These are phyloP conservation scores for Tolypocladium ovalisporum DNA, from an alignment of 2,329 filamentous ascomycete genomes.

Conservation along the genomic window DNA sequence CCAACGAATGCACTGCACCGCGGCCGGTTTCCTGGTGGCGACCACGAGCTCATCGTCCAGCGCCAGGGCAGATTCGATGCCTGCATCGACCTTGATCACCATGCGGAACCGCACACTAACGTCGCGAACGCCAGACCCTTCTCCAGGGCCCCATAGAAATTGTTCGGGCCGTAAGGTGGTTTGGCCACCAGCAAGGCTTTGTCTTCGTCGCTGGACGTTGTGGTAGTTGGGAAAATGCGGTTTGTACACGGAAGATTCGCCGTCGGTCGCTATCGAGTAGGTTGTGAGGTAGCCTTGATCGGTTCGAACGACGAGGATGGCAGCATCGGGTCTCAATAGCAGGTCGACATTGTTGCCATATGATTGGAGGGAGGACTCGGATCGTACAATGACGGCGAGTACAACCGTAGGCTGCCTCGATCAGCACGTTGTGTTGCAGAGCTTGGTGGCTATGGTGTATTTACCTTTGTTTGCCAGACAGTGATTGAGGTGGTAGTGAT, in stretches of 20 bases:
- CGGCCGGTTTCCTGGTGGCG: conserved; percentile 80
- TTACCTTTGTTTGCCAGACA: conserved; percentile 96
- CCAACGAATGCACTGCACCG: conserved; percentile 96
- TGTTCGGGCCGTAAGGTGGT: conserved; percentile 45
- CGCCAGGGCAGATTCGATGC: conserved; percentile 77
- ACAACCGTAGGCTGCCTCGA: conserved; percentile 67
- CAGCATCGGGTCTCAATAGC: conserved; percentile 79
- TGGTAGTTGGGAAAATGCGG: conserved; percentile 63
- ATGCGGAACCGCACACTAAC: conserved; percentile 88
- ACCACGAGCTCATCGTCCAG: conserved; percentile 89
- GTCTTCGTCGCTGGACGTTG: conserved; percentile 50
- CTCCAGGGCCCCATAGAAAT: conserved; percentile 65
- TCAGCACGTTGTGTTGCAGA: conserved; percentile 6
- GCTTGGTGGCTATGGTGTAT: conserved; percentile 10
- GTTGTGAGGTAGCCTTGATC: conserved; percentile 81
- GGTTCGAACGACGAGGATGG: conserved; percentile 86
- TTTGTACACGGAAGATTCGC: conserved; percentile 73
- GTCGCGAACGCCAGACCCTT: conserved; percentile 73
- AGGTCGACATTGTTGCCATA: conserved; percentile 83
- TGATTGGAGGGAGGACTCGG: conserved; percentile 62
- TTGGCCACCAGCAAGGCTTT: conserved; percentile 49
- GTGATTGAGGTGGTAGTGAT: conserved; percentile 77
- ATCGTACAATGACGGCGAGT: conserved; percentile 75
- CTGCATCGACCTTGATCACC: conserved; percentile 96
- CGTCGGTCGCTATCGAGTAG: conserved; percentile 81